Evolutionary conservation across 129 eudicot species (phyloP), one percentile per base, ranked within the genome.

Genomic region (Heracleum sosnowskyi): DNA sequence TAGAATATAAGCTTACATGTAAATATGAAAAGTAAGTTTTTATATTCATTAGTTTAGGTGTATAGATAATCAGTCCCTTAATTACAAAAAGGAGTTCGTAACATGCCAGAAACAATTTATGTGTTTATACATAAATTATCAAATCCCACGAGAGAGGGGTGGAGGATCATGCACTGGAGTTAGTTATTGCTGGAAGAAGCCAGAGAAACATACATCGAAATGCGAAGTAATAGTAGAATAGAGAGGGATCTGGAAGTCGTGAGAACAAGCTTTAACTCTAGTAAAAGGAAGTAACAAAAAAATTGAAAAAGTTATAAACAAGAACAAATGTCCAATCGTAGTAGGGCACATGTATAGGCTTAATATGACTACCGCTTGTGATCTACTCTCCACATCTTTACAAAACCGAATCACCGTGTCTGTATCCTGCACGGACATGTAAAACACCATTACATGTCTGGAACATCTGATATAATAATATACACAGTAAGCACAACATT

Each of bases 361-460:
- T 46, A 34, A 79, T 37, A 49, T 36, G 16, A 71, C 42, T 86
- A 91, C 98, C 92, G 47, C 51, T 36, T 89, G 92, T 68, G 98
- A 79, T 87, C 98, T 87, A 66, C 85, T 81, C 82, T 93, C 92
- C 72, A 91, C 95, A 77, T 93, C 98, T 87, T 91, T 93, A 81
- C 97, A 93, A 76, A 93, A 93, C 55, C 97, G 90, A 69, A 93
- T 74, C 55, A 80, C 95, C 77, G 81, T 85, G 82, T 93, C 98
- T 39, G 88, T 28, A 64, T 77, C 91, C 98, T 93, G 87, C 81
- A 81, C 36, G 72, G 22, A 55, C 10, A 37, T 47, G 26, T 15
- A 28, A 64, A 37, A 55, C 57, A 35, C 11, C 80, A 83, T 79
- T 10, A 81, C 73, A 77, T 22, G 22, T 49, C 62, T 80, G 16